These are phyloP conservation scores for Ceratocystiopsis sp. DNA, from an alignment of 2,329 filamentous ascomycete species.

Conservation along the genomic window DNA sequence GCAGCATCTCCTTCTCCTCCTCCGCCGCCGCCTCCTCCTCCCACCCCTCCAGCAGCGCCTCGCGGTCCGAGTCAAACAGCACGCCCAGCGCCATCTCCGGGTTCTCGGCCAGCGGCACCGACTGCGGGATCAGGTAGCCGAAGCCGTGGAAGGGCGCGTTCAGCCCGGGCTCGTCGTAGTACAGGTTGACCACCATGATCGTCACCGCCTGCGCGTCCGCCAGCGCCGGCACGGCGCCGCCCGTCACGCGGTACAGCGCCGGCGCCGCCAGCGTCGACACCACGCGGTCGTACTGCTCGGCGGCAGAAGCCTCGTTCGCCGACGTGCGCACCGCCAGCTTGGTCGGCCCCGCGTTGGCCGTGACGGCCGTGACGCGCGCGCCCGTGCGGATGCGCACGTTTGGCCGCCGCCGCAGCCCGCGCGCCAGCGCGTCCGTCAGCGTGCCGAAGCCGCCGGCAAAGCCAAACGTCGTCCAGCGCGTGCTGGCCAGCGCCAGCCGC, in stretches of 20 bases:
- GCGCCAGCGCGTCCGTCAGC: conserved; percentile 36
- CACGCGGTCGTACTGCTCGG: conserved; percentile 33
- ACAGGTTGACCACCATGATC: conserved; percentile 87
- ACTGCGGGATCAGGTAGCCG: conserved; percentile 78
- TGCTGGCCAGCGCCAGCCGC: conserved; percentile 15
- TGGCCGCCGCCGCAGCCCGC: conserved; percentile 28
- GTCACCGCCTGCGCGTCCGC: conserved; percentile 47
- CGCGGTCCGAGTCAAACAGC: conserved; percentile 67
- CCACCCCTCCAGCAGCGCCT: conserved; percentile 4
- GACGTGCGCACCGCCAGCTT: conserved; percentile 1
- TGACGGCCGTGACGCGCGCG: conserved; percentile 30
- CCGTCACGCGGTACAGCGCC: conserved; percentile 18
- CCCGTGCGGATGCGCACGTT: conserved; percentile 44
- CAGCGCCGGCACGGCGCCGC: conserved; percentile 24
- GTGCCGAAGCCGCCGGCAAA: conserved; percentile 46
- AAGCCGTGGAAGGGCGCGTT: conserved; percentile 52
- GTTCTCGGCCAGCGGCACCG: conserved; percentile 18
- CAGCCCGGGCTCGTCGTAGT: conserved; percentile 50
- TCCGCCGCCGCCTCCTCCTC: background rate
- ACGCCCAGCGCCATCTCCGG: conserved; percentile 49
- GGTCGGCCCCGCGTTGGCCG: conserved; percentile 14
- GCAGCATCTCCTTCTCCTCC: conserved; percentile 12
- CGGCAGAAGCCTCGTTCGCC: background rate
- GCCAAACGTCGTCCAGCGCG: conserved; percentile 22
- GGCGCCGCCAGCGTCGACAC: conserved; percentile 46